phyloP scores from a whole-genome alignment of 1,139 yeast genomes.

The Lodderomyces metapsilosis region DNA sequence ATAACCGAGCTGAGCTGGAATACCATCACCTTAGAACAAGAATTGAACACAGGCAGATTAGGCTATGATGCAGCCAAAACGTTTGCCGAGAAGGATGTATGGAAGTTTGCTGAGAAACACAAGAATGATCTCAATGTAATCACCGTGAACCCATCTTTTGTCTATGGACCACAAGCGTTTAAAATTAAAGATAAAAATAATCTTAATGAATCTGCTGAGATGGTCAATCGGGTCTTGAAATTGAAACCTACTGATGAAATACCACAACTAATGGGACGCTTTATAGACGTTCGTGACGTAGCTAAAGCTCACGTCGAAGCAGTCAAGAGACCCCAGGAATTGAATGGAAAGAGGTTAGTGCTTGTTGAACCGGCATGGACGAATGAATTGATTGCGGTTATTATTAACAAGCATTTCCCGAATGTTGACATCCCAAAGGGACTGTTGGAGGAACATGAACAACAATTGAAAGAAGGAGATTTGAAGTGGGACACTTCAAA shows the following conservation, averaged over 20 bases:
- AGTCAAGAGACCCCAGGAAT: conserved; percentile 24
- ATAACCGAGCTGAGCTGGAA: conserved; percentile 33
- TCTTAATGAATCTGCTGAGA: conserved; percentile 30
- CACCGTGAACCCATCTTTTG: conserved; percentile 46
- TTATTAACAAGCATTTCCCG: conserved; percentile 22
- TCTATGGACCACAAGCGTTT: conserved; percentile 46
- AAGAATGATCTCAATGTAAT: conserved; percentile 39
- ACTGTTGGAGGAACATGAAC: conserved; percentile 7
- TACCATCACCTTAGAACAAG: conserved; percentile 26
- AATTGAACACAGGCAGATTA: conserved; percentile 19
- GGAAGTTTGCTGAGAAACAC: conserved; percentile 31
- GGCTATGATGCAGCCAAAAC: conserved; percentile 53
- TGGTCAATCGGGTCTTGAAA: conserved; percentile 24
- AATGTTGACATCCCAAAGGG: conserved; percentile 18
- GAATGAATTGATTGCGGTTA: conserved; percentile 21
- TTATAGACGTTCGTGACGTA: conserved; percentile 53
- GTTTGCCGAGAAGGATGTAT: conserved; percentile 45
- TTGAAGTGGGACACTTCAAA: conserved; percentile 22
- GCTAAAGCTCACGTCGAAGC: conserved; percentile 51
- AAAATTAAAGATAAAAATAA: conserved; percentile 22
- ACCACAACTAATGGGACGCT: conserved; percentile 17
- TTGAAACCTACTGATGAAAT: conserved; percentile 17
- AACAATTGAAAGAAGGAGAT: conserved; percentile 3
- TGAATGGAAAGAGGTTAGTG: conserved; percentile 28
- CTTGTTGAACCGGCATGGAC: conserved; percentile 24